A percentile compares a stretch with the other conserved stretches of the same genome.
phyloP scores from a whole-genome alignment of 345 rosid species.

The Populus deltoides region DNA sequence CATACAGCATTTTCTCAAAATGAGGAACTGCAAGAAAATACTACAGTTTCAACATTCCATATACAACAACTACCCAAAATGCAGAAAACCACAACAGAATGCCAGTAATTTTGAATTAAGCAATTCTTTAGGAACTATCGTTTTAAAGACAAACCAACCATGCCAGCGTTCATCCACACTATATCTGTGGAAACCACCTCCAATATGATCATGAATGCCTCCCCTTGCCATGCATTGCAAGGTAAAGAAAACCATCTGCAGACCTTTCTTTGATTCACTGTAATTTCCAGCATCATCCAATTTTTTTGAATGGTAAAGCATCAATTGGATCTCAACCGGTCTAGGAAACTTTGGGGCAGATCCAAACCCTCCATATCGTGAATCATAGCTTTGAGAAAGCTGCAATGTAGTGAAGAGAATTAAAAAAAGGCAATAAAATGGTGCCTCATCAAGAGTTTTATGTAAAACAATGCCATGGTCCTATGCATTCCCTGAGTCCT shows the following conservation, averaged over 20 bases:
- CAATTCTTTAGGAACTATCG: not conserved
- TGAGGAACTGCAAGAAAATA: constrained; percentile 76
- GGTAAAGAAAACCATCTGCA: constrained; percentile 66
- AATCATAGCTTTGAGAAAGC: constrained; percentile 77
- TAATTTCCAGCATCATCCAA: constrained; percentile 56
- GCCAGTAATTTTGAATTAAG: not conserved
- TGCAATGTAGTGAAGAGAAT: constrained; percentile 28
- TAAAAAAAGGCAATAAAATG: constrained; percentile 6
- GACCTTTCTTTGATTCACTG: constrained; percentile 42
- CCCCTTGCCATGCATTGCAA: constrained; percentile 90
- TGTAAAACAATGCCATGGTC: not conserved
- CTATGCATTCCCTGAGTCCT: not conserved
- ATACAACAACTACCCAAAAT: not conserved
- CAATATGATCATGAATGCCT: constrained; percentile 92
- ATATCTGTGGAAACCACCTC: constrained; percentile 96
- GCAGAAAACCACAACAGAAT: no score
- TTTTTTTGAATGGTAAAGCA: constrained; percentile 72
- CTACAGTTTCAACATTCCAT: not conserved
- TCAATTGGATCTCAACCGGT: constrained; percentile 90
- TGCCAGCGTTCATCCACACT: constrained; percentile 98
- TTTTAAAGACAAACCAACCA: constrained; percentile 47
- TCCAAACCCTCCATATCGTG: constrained; percentile 82
- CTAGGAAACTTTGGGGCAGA: constrained; percentile 95
- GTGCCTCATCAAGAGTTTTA: not conserved
- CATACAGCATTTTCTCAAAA: constrained; percentile 95